Conservation (phyloP, 2,329 filamentous ascomycete genomes). For the Aspergillus phoenicis region DNA sequence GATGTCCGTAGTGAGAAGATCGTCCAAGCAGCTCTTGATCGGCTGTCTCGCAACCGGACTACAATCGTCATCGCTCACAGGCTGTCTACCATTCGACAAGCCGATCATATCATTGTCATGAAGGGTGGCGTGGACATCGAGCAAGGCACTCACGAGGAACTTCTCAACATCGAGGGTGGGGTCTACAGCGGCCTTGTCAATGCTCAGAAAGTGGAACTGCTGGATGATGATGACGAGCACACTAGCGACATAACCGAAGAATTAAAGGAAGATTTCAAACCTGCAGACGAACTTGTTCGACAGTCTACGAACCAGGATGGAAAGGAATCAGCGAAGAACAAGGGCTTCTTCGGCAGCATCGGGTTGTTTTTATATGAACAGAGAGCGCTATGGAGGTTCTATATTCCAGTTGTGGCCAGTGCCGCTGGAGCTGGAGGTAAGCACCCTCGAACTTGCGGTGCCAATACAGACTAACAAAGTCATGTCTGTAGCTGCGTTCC, state of each 20-base stretch:
- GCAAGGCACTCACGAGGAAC: constrained; percentile 72
- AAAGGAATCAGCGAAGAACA: constrained; percentile 4
- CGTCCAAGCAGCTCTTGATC: constrained; percentile 58
- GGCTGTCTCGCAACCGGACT: constrained; percentile 63
- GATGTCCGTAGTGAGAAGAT: constrained; percentile 58
- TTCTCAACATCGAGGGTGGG: constrained; percentile 62
- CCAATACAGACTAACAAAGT: neutral
- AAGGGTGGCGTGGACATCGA: constrained; percentile 72
- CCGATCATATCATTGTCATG: constrained; percentile 77
- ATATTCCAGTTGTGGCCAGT: constrained; percentile 27
- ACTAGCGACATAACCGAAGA: constrained; percentile 3
- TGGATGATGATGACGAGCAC: constrained; percentile 9
- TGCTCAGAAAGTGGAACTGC: constrained; percentile 38
- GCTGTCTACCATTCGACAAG: constrained; percentile 72
- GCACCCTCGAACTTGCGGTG: neutral
- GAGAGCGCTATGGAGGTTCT: constrained; percentile 32
- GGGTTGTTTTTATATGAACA: constrained; percentile 38
- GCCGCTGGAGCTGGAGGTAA: constrained; percentile 37
- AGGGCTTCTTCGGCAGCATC: constrained; percentile 24
- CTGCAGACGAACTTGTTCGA: neutral
- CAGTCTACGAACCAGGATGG: neutral
- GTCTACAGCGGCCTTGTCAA: constrained; percentile 69
- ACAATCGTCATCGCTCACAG: constrained; percentile 79
- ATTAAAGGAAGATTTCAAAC: constrained; percentile 8
- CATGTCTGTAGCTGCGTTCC: constrained; percentile 26